phyloP scores from a whole-genome alignment of 345 rosid genomes.

The Lagerstroemia speciosa region DNA sequence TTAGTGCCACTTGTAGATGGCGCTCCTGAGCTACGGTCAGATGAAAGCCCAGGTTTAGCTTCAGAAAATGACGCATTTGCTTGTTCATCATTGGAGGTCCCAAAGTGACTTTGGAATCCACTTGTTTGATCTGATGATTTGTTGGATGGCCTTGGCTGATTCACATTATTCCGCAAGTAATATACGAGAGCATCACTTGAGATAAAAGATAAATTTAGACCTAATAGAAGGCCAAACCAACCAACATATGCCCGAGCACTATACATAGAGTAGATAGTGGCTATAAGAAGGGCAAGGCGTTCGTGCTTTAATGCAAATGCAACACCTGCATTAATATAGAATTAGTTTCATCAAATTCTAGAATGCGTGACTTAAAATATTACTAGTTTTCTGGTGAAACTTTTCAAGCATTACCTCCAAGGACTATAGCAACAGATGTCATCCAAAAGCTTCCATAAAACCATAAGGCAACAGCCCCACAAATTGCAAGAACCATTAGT shows the following conservation, averaged over 20 bases:
- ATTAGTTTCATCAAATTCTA: conserved; percentile 10
- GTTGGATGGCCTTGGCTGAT: conserved; percentile 40
- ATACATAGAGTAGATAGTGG: conserved; percentile 58
- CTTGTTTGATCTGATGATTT: conserved; percentile 30
- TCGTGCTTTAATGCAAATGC: conserved; percentile 60
- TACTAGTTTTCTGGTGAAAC: conserved; percentile 1
- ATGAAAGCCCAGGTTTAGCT: conserved; percentile 45
- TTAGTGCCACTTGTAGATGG: conserved; percentile 85
- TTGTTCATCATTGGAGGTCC: conserved; percentile 35
- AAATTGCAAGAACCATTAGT: conserved; percentile 46
- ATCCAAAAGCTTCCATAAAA: conserved; percentile 94
- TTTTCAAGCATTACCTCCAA: conserved; percentile 50
- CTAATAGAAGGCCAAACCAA: conserved; percentile 78
- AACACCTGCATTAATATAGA: conserved; percentile 42
- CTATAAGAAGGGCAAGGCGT: conserved; percentile 54
- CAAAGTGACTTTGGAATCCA: conserved; percentile 38
- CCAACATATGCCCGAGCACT: conserved; percentile 77
- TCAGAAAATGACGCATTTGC: conserved; percentile 48
- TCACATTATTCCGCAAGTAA: conserved; percentile 54
- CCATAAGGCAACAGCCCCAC: conserved; percentile 64
- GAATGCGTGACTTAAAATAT: background rate
- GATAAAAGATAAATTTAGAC: conserved; percentile 77
- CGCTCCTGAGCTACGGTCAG: conserved; percentile 63
- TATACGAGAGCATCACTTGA: conserved; percentile 80
- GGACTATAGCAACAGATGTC: conserved; percentile 46